Evolutionary conservation across 257 asterid genomes (phyloP).

Genomic region (Oldenlandia corymbosa): DNA sequence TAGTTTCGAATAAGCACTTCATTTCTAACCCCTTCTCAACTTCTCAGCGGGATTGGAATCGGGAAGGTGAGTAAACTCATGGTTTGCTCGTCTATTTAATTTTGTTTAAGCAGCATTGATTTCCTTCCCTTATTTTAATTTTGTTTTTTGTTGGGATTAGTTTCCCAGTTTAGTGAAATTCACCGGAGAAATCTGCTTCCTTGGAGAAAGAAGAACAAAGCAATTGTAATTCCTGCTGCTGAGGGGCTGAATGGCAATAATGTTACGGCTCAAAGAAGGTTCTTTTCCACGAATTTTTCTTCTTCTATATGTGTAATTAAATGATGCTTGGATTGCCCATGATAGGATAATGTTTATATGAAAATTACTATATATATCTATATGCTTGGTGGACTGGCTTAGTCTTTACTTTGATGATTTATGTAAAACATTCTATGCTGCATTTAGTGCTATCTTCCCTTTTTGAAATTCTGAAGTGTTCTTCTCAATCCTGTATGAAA

Average conservation of each 20-base stretch:
- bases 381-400: background rate
- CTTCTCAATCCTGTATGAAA: too few relatives aligned
- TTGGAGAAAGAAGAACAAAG: constrained; percentile 22
- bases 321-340: background rate
- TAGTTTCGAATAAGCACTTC: constrained; percentile 21
- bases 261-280: constrained; percentile 40
- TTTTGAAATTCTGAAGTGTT: too few relatives aligned
- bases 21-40: constrained; percentile 1
- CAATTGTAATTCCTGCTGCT: constrained; percentile 28
- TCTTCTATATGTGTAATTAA: too few relatives aligned
- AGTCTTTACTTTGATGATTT: background rate
- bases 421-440: background rate
- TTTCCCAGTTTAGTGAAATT: constrained; percentile 17
- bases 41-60: constrained; percentile 17
- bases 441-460: too few relatives aligned
- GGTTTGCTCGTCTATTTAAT: background rate
- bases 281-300: background rate
- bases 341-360: background rate
- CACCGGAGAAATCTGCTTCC: constrained; percentile 14
- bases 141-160: constrained; percentile 10
- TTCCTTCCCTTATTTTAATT: background rate
- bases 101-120: background rate
- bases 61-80: constrained; percentile 23
- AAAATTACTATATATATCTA: background rate
- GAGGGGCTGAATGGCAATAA: constrained; percentile 27